These are phyloP conservation scores for Geotrichum australiense DNA, from an alignment of 1,139 yeast species.

Conservation along the genomic window DNA sequence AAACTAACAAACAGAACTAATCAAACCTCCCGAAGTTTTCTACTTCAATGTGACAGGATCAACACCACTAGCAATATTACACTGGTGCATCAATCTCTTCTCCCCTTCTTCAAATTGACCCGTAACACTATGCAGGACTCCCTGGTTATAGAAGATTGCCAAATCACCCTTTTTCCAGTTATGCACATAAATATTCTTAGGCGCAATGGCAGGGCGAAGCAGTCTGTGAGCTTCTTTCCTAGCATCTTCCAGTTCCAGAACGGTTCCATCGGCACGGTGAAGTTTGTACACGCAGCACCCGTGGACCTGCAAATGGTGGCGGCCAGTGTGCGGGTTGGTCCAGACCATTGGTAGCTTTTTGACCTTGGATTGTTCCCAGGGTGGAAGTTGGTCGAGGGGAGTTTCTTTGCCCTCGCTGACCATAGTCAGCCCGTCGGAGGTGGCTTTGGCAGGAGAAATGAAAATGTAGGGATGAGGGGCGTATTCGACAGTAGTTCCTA, in stretches of 20 bases:
- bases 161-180: constrained; percentile 62
- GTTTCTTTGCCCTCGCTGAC: constrained; percentile 70
- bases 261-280: constrained; percentile 51
- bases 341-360: constrained; percentile 78
- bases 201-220: constrained; percentile 87
- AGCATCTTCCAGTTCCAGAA: constrained; percentile 59
- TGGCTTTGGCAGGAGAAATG: constrained; percentile 72
- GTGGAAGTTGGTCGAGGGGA: constrained; percentile 60
- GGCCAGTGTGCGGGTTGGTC: constrained; percentile 84
- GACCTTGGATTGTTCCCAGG: constrained; percentile 71
- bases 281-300: constrained; percentile 75
- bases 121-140: constrained; percentile 85
- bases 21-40: too few relatives aligned
- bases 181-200: constrained; percentile 68
- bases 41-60: constrained; percentile 60
- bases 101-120: constrained; percentile 77
- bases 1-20: too few relatives aligned
- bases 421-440: constrained; percentile 80
- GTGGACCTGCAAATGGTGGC: constrained; percentile 77
- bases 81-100: constrained; percentile 82
- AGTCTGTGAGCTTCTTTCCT: constrained; percentile 60
- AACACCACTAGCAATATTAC: constrained; percentile 75
- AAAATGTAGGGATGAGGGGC: constrained; percentile 90
- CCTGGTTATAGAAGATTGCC: constrained; percentile 78
- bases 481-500: constrained; percentile 70